Conservation (phyloP, 768 basidiomycete genomes). For the Inosperma sp. region DNA sequence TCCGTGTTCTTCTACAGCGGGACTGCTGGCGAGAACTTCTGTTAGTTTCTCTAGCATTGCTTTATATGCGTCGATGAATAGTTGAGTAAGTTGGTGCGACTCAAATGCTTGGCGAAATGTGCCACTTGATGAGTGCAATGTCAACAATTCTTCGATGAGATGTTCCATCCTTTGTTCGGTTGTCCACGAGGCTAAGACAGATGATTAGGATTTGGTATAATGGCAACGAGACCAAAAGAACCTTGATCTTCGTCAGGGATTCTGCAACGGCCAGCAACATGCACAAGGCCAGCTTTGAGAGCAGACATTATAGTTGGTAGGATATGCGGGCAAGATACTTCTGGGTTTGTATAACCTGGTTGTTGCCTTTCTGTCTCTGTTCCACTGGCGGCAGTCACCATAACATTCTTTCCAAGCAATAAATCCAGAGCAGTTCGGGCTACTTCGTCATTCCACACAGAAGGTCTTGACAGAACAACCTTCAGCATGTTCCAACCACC, state of each 20-base stretch:
- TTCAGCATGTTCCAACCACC: conserved; percentile 80
- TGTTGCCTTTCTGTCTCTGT: conserved; percentile 8
- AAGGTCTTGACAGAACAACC: conserved; percentile 51
- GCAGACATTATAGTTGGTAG: conserved; percentile 68
- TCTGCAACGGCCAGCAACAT: conserved; percentile 36
- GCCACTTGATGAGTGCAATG: conserved; percentile 57
- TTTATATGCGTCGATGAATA: conserved; percentile 63
- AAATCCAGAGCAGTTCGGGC: conserved; percentile 67
- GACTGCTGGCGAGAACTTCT: conserved; percentile 10
- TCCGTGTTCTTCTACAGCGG: not conserved
- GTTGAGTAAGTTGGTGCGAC: conserved; percentile 62
- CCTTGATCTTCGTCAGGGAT: conserved; percentile 24
- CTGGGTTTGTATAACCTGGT: conserved; percentile 21
- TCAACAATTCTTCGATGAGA: conserved; percentile 65
- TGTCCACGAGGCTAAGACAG: conserved; percentile 28
- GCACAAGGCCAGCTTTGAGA: conserved; percentile 51
- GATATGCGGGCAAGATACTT: conserved; percentile 61
- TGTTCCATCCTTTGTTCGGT: conserved; percentile 46
- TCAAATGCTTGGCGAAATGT: conserved; percentile 71
- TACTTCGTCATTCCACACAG: conserved; percentile 61
- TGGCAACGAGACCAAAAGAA: no score
- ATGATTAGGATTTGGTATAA: conserved; percentile 17
- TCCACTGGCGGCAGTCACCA: not conserved
- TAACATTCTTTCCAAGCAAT: conserved; percentile 46
- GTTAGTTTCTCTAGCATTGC: conserved; percentile 46